phyloP scores from a whole-genome alignment of 2,329 filamentous ascomycete genomes.

The Metarhizium anisopliae region DNA sequence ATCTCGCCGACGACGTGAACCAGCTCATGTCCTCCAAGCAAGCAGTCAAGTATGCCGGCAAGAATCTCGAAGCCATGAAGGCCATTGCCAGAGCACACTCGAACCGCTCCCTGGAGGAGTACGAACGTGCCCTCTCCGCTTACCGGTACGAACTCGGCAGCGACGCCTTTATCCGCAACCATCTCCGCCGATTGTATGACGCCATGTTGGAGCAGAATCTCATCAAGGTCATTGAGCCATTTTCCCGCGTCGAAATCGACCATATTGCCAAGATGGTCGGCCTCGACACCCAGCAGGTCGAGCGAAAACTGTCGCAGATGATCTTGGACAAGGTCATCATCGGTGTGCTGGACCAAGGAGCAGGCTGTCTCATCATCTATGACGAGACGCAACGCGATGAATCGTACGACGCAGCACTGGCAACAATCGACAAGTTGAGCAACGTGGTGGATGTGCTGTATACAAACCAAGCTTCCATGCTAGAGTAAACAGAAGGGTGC shows the following conservation, averaged over 20 bases:
- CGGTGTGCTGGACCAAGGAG: conserved; percentile 91
- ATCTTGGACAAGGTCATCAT: conserved; percentile 99
- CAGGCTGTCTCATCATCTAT: conserved; percentile 94
- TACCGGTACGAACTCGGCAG: conserved; percentile 91
- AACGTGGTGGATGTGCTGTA: conserved; percentile 96
- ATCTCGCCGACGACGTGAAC: conserved; percentile 92
- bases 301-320: conserved; percentile 98
- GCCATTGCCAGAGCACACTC: conserved; percentile 91
- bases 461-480: conserved; percentile 90
- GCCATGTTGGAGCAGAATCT: conserved; percentile 99
- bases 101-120: conserved; percentile 93
- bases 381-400: conserved; percentile 92
- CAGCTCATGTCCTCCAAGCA: conserved; percentile 92
- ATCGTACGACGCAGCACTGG: conserved; percentile 86
- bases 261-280: conserved; percentile 98
- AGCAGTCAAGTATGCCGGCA: conserved; percentile 89
- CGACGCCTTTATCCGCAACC: conserved; percentile 93
- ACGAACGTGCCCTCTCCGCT: conserved; percentile 81
- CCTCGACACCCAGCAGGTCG: conserved; percentile 90
- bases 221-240: conserved; percentile 99
- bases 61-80: conserved; percentile 98
- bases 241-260: conserved; percentile 91
- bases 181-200: conserved; percentile 91
- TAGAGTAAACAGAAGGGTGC: conserved; percentile 55
- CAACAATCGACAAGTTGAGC: conserved; percentile 94